phyloP scores from a whole-genome alignment of 75 land plant species.

The Pinus albicaulis region DNA sequence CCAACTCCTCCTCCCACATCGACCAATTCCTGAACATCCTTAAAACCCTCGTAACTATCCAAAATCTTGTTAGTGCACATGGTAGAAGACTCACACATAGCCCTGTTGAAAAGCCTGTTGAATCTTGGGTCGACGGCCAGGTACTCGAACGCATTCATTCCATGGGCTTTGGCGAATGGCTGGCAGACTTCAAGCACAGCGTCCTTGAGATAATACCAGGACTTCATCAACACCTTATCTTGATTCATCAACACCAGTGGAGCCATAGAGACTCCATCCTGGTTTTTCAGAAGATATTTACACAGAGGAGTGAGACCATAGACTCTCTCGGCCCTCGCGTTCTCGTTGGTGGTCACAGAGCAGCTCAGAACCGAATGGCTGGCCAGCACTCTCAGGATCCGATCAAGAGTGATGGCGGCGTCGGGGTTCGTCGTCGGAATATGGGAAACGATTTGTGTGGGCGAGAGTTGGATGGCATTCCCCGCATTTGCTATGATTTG shows the following conservation, averaged over 20 bases:
- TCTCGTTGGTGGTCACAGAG: constrained; percentile 2
- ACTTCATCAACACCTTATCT: constrained; percentile 17
- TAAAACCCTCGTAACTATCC: constrained; percentile 37
- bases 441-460: constrained; percentile 19
- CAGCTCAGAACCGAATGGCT: neutral
- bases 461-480: neutral
- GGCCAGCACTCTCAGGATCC: too few species aligned
- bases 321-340: neutral
- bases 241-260: constrained; percentile 11
- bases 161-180: too few species aligned
- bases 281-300: constrained; percentile 15
- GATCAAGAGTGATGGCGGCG: too few species aligned
- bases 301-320: constrained; percentile 28
- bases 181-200: constrained; percentile 28
- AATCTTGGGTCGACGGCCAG: constrained; percentile 16
- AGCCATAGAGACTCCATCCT: constrained; percentile 7
- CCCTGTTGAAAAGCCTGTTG: constrained; percentile 34
- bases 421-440: neutral
- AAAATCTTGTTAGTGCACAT: constrained; percentile 30
- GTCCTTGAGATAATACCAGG: constrained; percentile 29
- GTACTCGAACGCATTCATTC: constrained; percentile 17
- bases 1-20: too few species aligned
- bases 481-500: constrained; percentile 7
- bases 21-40: too few species aligned
- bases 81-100: constrained; percentile 27